Conservation (phyloP, 495 filamentous ascomycete genomes). For the Parmelia sp. region DNA sequence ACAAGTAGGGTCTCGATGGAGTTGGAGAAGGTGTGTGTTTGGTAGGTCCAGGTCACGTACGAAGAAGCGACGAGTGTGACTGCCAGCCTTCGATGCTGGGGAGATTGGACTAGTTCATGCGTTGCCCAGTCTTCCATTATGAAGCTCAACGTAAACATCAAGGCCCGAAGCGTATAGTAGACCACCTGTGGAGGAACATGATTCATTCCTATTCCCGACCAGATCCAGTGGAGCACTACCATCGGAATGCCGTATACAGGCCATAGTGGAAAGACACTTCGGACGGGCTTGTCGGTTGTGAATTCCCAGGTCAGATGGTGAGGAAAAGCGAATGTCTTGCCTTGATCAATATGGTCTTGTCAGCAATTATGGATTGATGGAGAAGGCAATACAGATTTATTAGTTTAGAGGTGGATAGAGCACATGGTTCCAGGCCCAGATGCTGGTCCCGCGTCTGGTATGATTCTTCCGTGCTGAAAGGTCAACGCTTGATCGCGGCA, state of each 20-base stretch:
- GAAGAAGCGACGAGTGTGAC: conserved; percentile 82
- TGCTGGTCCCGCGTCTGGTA: conserved; percentile 1
- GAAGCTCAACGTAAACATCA: conserved; percentile 93
- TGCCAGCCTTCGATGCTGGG: conserved; percentile 63
- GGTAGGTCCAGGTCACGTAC: conserved; percentile 98
- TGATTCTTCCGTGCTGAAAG: conserved; percentile 5
- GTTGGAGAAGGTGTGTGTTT: conserved; percentile 98
- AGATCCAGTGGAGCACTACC: conserved; percentile 83
- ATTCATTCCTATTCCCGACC: conserved; percentile 51
- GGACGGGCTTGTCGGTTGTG: conserved; percentile 73
- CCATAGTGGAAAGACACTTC: conserved; percentile 96
- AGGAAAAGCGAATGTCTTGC: conserved; percentile 82
- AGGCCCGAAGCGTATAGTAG: conserved; percentile 77
- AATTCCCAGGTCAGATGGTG: conserved; percentile 92
- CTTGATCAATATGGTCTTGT: conserved; percentile 37
- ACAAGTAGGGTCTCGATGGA: conserved; percentile 90
- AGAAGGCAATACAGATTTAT: neutral
- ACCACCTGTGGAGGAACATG: conserved; percentile 56
- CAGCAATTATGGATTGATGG: conserved; percentile 4
- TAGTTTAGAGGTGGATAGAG: neutral
- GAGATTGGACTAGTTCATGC: conserved; percentile 75
- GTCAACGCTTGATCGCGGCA: conserved; percentile 4
- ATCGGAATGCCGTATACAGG: conserved; percentile 86
- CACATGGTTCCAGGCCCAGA: neutral
- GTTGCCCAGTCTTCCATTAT: conserved; percentile 97